Conservation (phyloP, 2,329 filamentous ascomycete genomes). For the Alternaria dauci region DNA sequence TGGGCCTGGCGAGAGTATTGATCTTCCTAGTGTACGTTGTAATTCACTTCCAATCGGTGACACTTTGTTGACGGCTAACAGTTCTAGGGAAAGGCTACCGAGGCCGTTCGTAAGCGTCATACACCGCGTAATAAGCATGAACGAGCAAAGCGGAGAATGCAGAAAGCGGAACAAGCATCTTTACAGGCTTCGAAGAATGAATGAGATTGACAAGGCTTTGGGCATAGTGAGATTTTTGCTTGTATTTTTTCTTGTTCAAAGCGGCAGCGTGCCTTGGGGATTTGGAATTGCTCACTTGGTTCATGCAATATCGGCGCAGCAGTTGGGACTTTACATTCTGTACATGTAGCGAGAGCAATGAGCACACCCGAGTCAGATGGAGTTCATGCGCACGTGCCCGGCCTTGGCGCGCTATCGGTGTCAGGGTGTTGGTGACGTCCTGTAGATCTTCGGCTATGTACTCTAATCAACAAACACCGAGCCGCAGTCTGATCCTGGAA, state of each 20-base stretch:
- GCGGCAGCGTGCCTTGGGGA: neutral
- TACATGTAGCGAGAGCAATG: neutral
- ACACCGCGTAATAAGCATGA: neutral
- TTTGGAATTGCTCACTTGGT: neutral
- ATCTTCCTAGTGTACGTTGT: neutral
- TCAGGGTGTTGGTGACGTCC: constrained; percentile 23
- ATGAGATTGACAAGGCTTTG: neutral
- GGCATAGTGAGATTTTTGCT: neutral
- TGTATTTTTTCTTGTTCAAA: neutral
- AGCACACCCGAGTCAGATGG: neutral
- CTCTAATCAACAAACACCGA: constrained; percentile 27
- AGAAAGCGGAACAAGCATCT: neutral
- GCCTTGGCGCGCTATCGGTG: constrained; percentile 24
- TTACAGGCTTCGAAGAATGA: neutral
- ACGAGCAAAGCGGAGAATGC: neutral
- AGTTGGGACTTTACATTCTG: neutral
- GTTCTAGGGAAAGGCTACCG: neutral
- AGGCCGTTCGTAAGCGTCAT: neutral
- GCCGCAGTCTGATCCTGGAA: constrained; percentile 9
- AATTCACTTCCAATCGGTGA: neutral
- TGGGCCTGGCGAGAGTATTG: neutral
- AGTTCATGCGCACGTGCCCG: constrained; percentile 13
- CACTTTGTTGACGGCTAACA: neutral
- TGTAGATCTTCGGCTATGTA: constrained; percentile 23
- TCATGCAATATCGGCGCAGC: neutral